Percentiles rank a stretch among this genome's conserved stretches.
These are phyloP conservation scores for Parietaria judaica DNA, from an alignment of 306 rosid genomes.

Conservation along the genomic window DNA sequence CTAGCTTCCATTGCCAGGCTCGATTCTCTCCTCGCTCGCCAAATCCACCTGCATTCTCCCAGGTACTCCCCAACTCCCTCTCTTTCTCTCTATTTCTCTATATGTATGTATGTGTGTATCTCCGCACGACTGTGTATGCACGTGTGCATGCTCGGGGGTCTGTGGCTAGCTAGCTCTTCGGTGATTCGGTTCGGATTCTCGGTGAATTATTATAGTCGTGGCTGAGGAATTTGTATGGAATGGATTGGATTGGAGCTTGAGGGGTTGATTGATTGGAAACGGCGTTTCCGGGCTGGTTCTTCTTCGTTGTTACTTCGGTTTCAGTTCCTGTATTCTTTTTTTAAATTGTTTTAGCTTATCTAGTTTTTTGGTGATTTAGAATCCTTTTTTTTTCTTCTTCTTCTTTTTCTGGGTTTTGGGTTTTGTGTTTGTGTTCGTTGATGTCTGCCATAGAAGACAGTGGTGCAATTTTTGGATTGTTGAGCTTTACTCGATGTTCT, in stretches of 20 bases:
- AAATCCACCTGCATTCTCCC: conserved; percentile 23
- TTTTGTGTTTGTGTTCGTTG: background rate
- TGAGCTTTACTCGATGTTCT: background rate
- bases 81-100: background rate
- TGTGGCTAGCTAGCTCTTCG: background rate
- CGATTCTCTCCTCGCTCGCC: background rate
- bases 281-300: background rate
- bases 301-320: conserved; percentile 3
- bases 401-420: background rate
- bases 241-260: conserved; percentile 2
- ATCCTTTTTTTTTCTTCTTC: background rate
- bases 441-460: background rate
- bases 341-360: background rate
- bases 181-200: background rate
- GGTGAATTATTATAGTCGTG: background rate
- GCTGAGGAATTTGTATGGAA: too few relatives aligned
- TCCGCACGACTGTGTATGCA: background rate
- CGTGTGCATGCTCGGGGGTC: background rate
- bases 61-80: conserved; percentile 18
- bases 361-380: background rate
- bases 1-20: conserved; percentile 13
- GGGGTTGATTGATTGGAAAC: conserved; percentile 1
- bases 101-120: background rate
- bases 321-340: background rate
- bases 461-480: conserved; percentile 3